Percentiles rank a stretch among this genome's conserved stretches.
phyloP scores from a whole-genome alignment of 768 basidiomycete species.

The Lactifluus subvellereus region DNA sequence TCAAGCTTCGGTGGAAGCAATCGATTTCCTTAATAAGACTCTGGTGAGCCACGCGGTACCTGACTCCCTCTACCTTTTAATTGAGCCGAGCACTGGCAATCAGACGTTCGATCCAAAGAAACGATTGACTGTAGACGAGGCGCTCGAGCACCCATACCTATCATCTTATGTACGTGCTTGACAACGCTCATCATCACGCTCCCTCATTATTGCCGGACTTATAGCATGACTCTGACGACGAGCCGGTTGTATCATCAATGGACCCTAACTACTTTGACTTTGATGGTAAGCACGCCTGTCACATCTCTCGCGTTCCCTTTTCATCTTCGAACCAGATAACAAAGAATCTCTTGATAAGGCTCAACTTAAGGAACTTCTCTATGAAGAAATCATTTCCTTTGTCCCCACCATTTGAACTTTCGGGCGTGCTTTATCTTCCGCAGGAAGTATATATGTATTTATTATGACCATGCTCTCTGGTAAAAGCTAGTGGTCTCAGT shows the following conservation, averaged over 20 bases:
- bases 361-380: slow-evolving; percentile 78
- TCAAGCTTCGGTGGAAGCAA: slow-evolving; percentile 62
- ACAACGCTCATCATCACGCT: background rate
- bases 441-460: background rate
- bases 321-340: slow-evolving; percentile 38
- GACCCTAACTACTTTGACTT: slow-evolving; percentile 88
- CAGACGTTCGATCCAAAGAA: slow-evolving; percentile 87
- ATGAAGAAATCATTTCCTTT: slow-evolving; percentile 79
- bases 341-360: slow-evolving; percentile 73
- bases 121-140: slow-evolving; percentile 76
- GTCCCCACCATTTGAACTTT: slow-evolving; percentile 48
- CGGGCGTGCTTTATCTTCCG: slow-evolving; percentile 12
- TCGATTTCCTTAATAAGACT: slow-evolving; percentile 68
- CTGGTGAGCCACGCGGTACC: slow-evolving; percentile 39
- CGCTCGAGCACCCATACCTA: slow-evolving; percentile 77
- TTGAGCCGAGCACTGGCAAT: background rate
- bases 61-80: background rate
- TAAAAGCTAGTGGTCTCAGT: background rate
- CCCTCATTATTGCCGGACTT: slow-evolving; percentile 9
- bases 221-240: slow-evolving; percentile 85
- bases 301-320: background rate
- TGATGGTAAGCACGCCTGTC: slow-evolving; percentile 49
- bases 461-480: background rate
- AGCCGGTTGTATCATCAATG: slow-evolving; percentile 74
- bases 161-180: slow-evolving; percentile 57